Base-by-base conservation (phyloP, 768 basidiomycete genomes). In the Arthromyces matolae region DNA sequence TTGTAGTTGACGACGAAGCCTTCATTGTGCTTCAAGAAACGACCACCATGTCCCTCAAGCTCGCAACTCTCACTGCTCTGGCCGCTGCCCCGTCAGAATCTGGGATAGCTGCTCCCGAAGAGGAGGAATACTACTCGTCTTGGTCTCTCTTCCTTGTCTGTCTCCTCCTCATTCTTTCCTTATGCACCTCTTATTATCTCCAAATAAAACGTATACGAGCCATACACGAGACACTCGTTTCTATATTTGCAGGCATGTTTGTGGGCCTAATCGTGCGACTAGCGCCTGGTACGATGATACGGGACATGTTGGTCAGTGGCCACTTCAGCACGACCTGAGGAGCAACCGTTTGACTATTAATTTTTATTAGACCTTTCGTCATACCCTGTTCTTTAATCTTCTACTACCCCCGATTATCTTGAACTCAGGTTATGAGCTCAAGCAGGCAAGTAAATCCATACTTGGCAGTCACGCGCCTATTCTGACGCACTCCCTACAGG, bases 391-490 rank as follows among this genome's bases (percentile, higher is more conserved):
- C 75, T 96, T 98, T 76, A 98, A 99, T 66, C 77, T 98, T 18
- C 75, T 99, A n/a, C 80, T 98, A 4, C 96, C 95, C 5, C 96
- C 96, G 1, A 99, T 99, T 64, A 99, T 99, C 62, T 72, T 99
- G 32, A 96, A 94, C 67, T 96, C 93, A 2, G 96, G 96, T 5
- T 99, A 96, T 64, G 93, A 96, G 67, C 82, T 99, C 49, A 95
- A 93, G 64, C 94, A 98, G 76, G 93, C 85, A 47, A 50, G 81
- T 60, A 18, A 35, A 14, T 19, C 4, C 12, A 23, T 27, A 8
- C 33, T 14, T 18, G 39, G 28, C 38, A 22, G 24, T 19, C 10
- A 40, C 37, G 22, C 35, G 38, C 49, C 28, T 8, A 18, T 42
- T 23, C 36, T 56, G 44, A 60, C 27, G 12, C 5, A 28, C n/a